phyloP scores from a whole-genome alignment of 148 eudicot species.

The Arbutus unedo region DNA sequence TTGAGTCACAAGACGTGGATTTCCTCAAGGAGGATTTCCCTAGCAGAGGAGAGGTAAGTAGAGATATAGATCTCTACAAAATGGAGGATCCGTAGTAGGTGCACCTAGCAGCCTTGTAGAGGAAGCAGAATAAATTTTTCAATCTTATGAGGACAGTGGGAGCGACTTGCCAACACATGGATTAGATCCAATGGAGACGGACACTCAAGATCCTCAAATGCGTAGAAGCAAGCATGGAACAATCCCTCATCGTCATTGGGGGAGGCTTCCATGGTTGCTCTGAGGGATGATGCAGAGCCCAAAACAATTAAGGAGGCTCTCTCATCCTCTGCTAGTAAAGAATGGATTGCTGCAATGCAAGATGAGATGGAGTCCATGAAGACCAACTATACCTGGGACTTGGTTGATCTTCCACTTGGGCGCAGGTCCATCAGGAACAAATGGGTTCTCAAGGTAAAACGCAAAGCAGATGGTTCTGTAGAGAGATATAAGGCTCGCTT shows the following conservation, averaged over 20 bases:
- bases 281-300: no score
- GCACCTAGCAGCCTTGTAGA: no score
- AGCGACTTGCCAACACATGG: background rate
- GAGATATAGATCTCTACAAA: background rate
- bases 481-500: background rate
- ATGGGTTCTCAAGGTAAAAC: slow-evolving; percentile 5
- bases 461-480: background rate
- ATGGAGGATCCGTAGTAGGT: background rate
- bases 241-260: background rate
- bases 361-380: background rate
- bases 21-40: background rate
- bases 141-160: no score
- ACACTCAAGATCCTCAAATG: background rate
- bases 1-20: background rate
- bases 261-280: no score
- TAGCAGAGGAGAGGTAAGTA: background rate
- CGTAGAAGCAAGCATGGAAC: background rate
- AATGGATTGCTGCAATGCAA: background rate
- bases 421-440: background rate
- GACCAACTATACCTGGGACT: no score
- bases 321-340: background rate
- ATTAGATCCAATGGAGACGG: background rate
- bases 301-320: no score
- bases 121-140: no score
- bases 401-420: no score